phyloP scores from a whole-genome alignment of 192 early-diverging fungal genomes.

The Gigaspora rosea region DNA sequence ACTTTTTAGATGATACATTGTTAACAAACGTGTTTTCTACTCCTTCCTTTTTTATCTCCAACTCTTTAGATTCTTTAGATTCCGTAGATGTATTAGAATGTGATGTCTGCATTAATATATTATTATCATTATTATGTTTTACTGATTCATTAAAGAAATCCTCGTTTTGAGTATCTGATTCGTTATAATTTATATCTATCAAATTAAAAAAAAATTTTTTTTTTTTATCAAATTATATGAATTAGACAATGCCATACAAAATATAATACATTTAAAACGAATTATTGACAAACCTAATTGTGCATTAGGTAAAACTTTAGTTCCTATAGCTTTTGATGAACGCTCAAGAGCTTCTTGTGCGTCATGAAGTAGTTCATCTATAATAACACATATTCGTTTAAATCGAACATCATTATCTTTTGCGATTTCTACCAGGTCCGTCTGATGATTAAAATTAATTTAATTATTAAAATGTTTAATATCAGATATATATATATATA shows the following conservation, averaged over 20 bases:
- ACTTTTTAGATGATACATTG: too few species aligned
- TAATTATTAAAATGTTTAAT: not conserved
- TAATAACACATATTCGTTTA: conserved; percentile 9
- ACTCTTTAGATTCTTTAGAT: too few species aligned
- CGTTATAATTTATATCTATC: too few species aligned
- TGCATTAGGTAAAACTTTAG: conserved; percentile 15
- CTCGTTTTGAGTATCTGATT: too few species aligned
- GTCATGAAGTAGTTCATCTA: not conserved
- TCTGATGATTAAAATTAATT: not conserved
- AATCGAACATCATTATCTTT: conserved; percentile 29
- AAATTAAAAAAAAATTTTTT: too few species aligned
- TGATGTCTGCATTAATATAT: too few species aligned
- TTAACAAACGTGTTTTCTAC: too few species aligned
- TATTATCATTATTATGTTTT: too few species aligned
- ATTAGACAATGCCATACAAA: not conserved
- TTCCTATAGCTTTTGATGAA: conserved; percentile 11
- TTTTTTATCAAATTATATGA: not conserved
- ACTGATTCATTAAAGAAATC: too few species aligned
- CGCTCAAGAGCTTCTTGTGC: conserved; percentile 15
- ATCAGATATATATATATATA: not conserved
- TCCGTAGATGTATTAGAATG: too few species aligned
- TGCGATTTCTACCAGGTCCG: not conserved
- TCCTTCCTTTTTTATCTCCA: too few species aligned
- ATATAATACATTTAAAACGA: not conserved
- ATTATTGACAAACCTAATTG: conserved; percentile 19